phyloP scores from a whole-genome alignment of 768 basidiomycete species.

The Podaxis sp. region DNA sequence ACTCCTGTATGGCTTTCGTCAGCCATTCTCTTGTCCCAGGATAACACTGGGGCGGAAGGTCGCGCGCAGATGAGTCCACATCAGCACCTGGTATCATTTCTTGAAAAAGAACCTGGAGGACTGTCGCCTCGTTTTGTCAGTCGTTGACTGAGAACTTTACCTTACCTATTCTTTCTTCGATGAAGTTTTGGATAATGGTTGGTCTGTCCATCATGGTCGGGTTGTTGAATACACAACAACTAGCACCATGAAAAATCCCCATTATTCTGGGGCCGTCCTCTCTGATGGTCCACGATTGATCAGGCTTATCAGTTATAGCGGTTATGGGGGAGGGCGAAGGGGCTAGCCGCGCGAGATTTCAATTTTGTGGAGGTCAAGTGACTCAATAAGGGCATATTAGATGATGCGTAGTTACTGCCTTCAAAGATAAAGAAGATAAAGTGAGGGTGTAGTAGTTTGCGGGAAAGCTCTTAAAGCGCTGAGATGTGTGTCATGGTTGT shows the following conservation, averaged over 20 bases:
- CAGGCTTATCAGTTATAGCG: too few species aligned
- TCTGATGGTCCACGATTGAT: too few species aligned
- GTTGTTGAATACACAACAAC: not conserved
- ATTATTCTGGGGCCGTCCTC: not conserved
- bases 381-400: not conserved
- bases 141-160: not conserved
- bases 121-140: not conserved
- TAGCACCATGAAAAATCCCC: not conserved
- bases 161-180: not conserved
- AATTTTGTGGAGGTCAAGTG: not conserved
- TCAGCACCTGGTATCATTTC: not conserved
- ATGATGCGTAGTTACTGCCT: not conserved
- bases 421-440: too few species aligned
- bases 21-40: slow-evolving; percentile 7
- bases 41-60: slow-evolving; percentile 1
- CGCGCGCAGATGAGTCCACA: not conserved
- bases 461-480: not conserved
- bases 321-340: too few species aligned
- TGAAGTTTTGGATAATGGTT: not conserved
- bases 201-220: not conserved
- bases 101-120: not conserved
- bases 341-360: not conserved
- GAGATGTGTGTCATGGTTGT: too few species aligned
- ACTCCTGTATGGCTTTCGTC: not conserved
- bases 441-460: too few species aligned